A percentile compares a stretch with the other conserved stretches of the same genome.
Evolutionary conservation across 1,284 basidiomycete species (phyloP).

Genomic region (Somion occarium): DNA sequence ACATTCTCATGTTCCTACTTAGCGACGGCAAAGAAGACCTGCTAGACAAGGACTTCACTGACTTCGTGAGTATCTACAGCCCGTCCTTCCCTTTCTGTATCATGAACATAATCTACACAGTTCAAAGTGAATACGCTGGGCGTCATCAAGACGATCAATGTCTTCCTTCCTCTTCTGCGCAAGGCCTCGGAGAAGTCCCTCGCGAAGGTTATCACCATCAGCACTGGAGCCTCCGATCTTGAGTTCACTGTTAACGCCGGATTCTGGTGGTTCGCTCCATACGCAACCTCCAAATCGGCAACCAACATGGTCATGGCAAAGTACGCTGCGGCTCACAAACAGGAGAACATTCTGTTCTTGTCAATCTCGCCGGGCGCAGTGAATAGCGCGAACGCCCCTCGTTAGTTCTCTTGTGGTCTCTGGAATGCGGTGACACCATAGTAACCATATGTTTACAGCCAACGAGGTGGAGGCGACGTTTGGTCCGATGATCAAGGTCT

Average conservation of each 20-base stretch:
- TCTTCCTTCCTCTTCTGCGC: conserved; percentile 18
- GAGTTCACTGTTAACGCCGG: conserved; percentile 21
- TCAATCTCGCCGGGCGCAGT: conserved; percentile 35
- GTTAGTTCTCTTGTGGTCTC: conserved; percentile 2
- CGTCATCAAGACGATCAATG: conserved; percentile 31
- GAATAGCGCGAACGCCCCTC: conserved; percentile 17
- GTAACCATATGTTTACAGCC: neutral
- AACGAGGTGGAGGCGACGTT: too few species aligned
- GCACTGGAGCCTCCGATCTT: conserved; percentile 26
- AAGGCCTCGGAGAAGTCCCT: conserved; percentile 5
- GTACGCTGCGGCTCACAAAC: conserved; percentile 29
- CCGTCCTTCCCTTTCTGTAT: neutral
- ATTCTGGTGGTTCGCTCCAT: conserved; percentile 18
- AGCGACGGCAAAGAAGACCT: conserved; percentile 10
- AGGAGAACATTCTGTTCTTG: conserved; percentile 34
- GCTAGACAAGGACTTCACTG: conserved; percentile 21
- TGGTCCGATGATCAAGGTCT: too few species aligned
- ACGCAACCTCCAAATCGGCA: conserved; percentile 33
- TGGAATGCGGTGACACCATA: neutral
- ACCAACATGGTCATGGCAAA: conserved; percentile 35
- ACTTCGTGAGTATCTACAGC: conserved; percentile 13
- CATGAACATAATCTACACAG: conserved; percentile 8
- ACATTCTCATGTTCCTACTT: neutral
- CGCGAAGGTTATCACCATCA: conserved; percentile 31
- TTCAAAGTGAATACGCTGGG: conserved; percentile 35